Evolutionary conservation across 371 early-diverging fungal species (phyloP).

Genomic region (Actinomortierella ambigua): DNA sequence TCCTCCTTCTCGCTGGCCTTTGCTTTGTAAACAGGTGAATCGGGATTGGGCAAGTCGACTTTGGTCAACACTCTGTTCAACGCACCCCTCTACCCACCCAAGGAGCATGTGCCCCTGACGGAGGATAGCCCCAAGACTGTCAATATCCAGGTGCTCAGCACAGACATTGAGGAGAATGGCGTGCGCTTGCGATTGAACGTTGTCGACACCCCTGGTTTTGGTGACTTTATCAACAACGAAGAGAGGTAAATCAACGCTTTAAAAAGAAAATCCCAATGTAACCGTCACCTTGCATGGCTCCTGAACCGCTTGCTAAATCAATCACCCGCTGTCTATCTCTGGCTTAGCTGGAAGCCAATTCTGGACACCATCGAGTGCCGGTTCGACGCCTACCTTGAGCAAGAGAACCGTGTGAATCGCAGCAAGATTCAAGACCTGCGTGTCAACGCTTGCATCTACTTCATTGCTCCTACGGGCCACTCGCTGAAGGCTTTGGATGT

Average conservation of each 20-base stretch:
- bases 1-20: background rate
- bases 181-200: conserved; percentile 94
- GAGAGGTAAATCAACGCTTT: conserved; percentile 63
- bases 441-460: conserved; percentile 97
- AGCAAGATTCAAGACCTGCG: conserved; percentile 89
- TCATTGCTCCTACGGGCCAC: conserved; percentile 95
- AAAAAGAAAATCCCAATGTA: background rate
- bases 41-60: conserved; percentile 99
- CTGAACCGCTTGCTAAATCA: background rate
- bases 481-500: conserved; percentile 92
- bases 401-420: conserved; percentile 90
- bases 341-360: conserved; percentile 89
- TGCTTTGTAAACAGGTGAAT: conserved; percentile 74
- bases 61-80: conserved; percentile 98
- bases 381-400: conserved; percentile 93
- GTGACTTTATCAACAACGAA: conserved; percentile 96
- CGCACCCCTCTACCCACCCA: conserved; percentile 87
- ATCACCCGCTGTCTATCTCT: background rate
- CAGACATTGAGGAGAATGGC: conserved; percentile 82
- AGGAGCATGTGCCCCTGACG: conserved; percentile 79
- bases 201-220: conserved; percentile 94
- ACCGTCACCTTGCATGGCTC: conserved; percentile 2
- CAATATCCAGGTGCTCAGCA: conserved; percentile 87
- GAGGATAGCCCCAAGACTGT: conserved; percentile 91
- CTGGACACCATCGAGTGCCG: conserved; percentile 94